These are phyloP conservation scores for Dictyostelium firmibasis DNA, from an alignment of 78 protist genomes.

Conservation along the genomic window DNA sequence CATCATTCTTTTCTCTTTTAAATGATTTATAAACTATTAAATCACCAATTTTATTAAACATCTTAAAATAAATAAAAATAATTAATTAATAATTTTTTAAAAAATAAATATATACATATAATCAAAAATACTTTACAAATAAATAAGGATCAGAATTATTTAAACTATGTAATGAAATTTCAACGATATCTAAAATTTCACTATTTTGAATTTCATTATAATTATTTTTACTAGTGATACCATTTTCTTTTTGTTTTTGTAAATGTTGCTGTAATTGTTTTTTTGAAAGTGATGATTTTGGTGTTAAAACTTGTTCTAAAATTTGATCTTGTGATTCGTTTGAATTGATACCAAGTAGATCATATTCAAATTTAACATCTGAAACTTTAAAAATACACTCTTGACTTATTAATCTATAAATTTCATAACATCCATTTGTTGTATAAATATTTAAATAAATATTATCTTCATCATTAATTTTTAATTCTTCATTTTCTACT, in stretches of 20 bases:
- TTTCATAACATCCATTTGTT: conserved; percentile 14
- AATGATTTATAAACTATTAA: conserved; percentile 27
- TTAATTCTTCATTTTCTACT: no score
- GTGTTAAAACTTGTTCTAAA: background rate
- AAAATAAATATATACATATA: no score
- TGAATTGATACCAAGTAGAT: background rate
- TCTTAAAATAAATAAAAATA: background rate
- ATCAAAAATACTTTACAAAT: background rate
- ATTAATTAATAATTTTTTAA: background rate
- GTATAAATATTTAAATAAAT: conserved; percentile 8
- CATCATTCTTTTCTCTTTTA: background rate
- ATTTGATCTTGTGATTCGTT: background rate
- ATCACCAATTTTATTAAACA: conserved; percentile 37
- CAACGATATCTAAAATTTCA: conserved; percentile 10
- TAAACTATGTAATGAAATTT: conserved; percentile 32
- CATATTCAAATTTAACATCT: conserved; percentile 15
- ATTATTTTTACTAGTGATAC: background rate
- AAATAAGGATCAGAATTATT: background rate
- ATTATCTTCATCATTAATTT: background rate
- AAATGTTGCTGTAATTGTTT: background rate
- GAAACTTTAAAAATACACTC: background rate
- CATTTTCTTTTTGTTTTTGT: conserved; percentile 8
- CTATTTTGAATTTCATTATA: background rate
- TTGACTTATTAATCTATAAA: conserved; percentile 19
- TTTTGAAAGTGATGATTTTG: background rate